Evolutionary conservation across 768 basidiomycete species (phyloP), one percentile per base, ranked within the genome.

Genomic region (Pisolithus microcarpus): DNA sequence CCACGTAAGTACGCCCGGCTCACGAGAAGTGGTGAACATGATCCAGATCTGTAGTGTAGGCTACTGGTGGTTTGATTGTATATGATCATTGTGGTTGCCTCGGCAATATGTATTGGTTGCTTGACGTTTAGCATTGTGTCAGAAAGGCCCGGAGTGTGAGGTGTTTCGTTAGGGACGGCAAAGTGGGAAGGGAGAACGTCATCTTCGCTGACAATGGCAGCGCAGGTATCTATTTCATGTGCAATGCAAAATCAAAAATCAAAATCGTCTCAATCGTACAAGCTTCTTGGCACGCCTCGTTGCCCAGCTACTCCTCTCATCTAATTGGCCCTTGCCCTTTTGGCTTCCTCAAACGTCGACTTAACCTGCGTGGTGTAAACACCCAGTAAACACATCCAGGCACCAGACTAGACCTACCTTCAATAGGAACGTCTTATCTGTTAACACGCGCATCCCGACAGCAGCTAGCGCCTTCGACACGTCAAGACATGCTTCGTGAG

Each of bases 381-480:
- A 56, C n/a, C 34, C 21, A 18, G 11, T 16, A n/a, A 46, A 16
- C 8, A 11, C 9, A 34, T 13, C 26, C 13, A 36, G 15, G 24
- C 19, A 36, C 10, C n/a, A 19, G 10, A 21, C 4, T 4, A 38
- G 44, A 57, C 67, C 28, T 40, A 82, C 88, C 72, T 82, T 62
- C 1, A 65, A 65, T 53, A 78, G 77, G 68, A 87, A 91, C 2
- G 57, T 62, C 42, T 80, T 81, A 52, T 91, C 89, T n/a, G 75
- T 75, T 9, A 91, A 64, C 15, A 82, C 80, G 5, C 85, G 75
- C 24, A 87, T 70, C 1, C 85, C 90, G 1, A 80, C 78, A 13
- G 78, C 76, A 2, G 89, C 87, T 11, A 91, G 73, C 5, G 81
- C 83, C 58, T 85, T 87, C 19, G 82, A 78, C 4, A 88, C 74